Evolutionary conservation across 352 stramenopile species (phyloP), one percentile per base, ranked within the genome.

Genomic region (Aphanomyces euteiches): DNA sequence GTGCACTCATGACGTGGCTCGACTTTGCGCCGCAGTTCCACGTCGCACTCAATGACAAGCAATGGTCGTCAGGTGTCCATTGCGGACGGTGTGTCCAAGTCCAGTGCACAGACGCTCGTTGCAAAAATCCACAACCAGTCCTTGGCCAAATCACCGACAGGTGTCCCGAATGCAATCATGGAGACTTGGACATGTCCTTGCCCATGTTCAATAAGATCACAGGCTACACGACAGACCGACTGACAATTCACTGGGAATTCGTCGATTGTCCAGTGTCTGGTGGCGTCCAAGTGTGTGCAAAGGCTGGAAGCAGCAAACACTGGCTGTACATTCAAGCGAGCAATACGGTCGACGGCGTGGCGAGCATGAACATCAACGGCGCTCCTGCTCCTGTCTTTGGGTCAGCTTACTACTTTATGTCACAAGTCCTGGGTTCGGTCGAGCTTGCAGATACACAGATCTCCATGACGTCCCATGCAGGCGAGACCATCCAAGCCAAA

Each of bases 51-150:
- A 88, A 88, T 74, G 39, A 83, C 19, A 72, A 53, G 2, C 78
- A 88, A 58, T 88, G 77, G 67, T 79, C 72, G 65, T 72, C 79
- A 19, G 85, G 80, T 13, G 76, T 76, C 5, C 77, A 73, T 69
- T 81, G 76, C 53, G 76, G 76, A 0, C 76, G 76, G 10, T 81
- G 76, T 56, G 76, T 73, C 15, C 48, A 48, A 1, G 74, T 81
- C 8, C 72, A 60, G 57, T 78, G 76, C 40, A 56, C 63, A 4
- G 70, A 75, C 58, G 40, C 66, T 0, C 47, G 21, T 3, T 71
- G 58, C 41, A 63, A 47, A 28, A 15, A n/a, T 21, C 74, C 1
- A 15, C 36, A 60, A 8, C 36, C 21, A 15, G 61, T 69, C 8
- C 43, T 79, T 1, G 74, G 73, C 12, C 78, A 78, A 56, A 63